A percentile compares a stretch with the other conserved stretches of the same genome.
Evolutionary conservation across 768 basidiomycete genomes (phyloP).

Genomic region (Termitomyces sp.): DNA sequence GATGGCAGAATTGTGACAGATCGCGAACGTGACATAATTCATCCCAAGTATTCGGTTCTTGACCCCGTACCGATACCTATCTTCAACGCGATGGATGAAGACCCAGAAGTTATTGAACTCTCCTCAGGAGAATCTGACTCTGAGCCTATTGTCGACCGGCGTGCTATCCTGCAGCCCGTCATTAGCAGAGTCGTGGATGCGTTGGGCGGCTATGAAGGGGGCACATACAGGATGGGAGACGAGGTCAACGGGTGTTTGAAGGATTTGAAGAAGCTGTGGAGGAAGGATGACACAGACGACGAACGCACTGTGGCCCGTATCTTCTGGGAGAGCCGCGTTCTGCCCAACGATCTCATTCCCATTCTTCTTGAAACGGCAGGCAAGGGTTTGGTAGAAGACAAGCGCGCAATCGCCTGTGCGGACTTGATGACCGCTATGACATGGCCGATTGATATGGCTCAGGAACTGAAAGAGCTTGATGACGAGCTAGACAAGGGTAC

Average conservation of each 20-base stretch:
- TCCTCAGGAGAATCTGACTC: slow-evolving; percentile 27
- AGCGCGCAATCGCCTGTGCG: slow-evolving; percentile 75
- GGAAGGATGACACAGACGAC: slow-evolving; percentile 95
- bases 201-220: slow-evolving; percentile 70
- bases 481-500: slow-evolving; percentile 76
- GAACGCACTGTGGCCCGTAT: slow-evolving; percentile 93
- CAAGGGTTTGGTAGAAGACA: slow-evolving; percentile 74
- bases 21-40: slow-evolving; percentile 14
- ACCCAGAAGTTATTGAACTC: slow-evolving; percentile 34
- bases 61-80: background rate
- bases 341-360: slow-evolving; percentile 85
- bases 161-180: slow-evolving; percentile 60
- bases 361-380: slow-evolving; percentile 82
- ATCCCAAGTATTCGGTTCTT: background rate
- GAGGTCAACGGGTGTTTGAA: slow-evolving; percentile 81
- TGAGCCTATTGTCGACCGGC: slow-evolving; percentile 32
- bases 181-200: slow-evolving; percentile 77
- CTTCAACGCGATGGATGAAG: slow-evolving; percentile 11
- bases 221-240: slow-evolving; percentile 74
- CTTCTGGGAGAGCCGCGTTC: slow-evolving; percentile 82
- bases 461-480: slow-evolving; percentile 90
- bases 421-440: slow-evolving; percentile 97
- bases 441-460: slow-evolving; percentile 96
- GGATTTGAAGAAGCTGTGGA: slow-evolving; percentile 94
- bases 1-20: slow-evolving; percentile 1